phyloP scores from a whole-genome alignment of 1,284 basidiomycete species.

The Clitocybe nebularis region DNA sequence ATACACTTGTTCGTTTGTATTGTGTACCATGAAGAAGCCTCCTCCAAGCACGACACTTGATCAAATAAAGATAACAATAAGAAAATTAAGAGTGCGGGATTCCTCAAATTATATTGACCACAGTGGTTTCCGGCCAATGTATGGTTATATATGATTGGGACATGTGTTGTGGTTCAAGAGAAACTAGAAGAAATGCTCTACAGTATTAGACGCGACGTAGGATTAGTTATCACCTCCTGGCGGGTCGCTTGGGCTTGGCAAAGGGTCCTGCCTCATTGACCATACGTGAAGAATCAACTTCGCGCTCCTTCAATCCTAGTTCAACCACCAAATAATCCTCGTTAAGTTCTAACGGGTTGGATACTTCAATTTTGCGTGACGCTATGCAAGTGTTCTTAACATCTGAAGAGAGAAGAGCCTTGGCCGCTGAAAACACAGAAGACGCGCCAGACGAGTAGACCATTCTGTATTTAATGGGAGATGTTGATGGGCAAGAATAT shows the following conservation, averaged over 20 bases:
- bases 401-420: constrained; percentile 42
- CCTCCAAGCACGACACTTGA: no score
- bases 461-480: constrained; percentile 83
- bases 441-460: constrained; percentile 74
- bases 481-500: constrained; percentile 80
- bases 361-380: constrained; percentile 74
- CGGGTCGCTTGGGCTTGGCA: constrained; percentile 58
- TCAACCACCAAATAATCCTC: constrained; percentile 58
- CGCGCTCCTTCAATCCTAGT: constrained; percentile 35
- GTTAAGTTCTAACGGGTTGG: constrained; percentile 71
- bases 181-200: no score
- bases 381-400: constrained; percentile 40
- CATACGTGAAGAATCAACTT: constrained; percentile 10
- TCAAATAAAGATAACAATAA: no score
- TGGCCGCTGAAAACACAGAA: constrained; percentile 53
- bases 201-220: no score
- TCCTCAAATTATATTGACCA: no score
- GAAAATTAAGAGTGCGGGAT: no score
- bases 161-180: no score
- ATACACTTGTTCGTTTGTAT: no score
- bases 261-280: constrained; percentile 43
- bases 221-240: constrained; percentile 27
- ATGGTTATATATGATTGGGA: no score
- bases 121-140: no score
- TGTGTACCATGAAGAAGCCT: no score